A percentile compares a stretch with the other conserved stretches of the same genome.
These are phyloP conservation scores for Zhuliangozyma parablackwelliae DNA, from an alignment of 1,139 yeast genomes.

Conservation along the genomic window DNA sequence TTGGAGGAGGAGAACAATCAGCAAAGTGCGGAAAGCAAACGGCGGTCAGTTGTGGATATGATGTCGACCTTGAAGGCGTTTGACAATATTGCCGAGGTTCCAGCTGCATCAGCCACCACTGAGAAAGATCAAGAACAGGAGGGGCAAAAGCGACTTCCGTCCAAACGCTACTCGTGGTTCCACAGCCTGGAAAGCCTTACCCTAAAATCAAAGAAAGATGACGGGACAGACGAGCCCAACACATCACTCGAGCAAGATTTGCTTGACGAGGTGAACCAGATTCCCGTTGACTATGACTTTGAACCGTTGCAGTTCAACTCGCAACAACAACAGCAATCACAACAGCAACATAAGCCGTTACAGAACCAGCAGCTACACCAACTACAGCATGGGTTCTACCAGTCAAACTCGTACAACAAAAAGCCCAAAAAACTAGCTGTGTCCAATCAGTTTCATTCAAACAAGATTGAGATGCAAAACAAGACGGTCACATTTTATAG, in stretches of 20 bases:
- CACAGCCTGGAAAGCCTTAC: constrained; percentile 27
- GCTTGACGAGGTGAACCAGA: constrained; percentile 51
- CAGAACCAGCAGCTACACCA: constrained; percentile 7
- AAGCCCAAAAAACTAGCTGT: constrained; percentile 28
- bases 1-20: constrained; percentile 2
- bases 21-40: constrained; percentile 6
- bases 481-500: constrained; percentile 57
- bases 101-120: background rate
- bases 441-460: constrained; percentile 24
- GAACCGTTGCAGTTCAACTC: constrained; percentile 17
- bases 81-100: background rate
- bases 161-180: constrained; percentile 33
- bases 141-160: constrained; percentile 1
- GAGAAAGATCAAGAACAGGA: constrained; percentile 2
- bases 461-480: constrained; percentile 45
- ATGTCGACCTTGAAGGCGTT: constrained; percentile 11
- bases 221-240: constrained; percentile 2
- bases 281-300: constrained; percentile 60
- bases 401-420: constrained; percentile 37
- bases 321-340: no score
- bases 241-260: constrained; percentile 31
- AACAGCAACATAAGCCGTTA: constrained; percentile 1
- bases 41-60: constrained; percentile 20
- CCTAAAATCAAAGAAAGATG: constrained; percentile 8
- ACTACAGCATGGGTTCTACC: constrained; percentile 11